Percentiles rank a stretch among this genome's conserved stretches.
Evolutionary conservation across 2,329 filamentous ascomycete genomes (phyloP).

Genomic region (Epichloe scottii): DNA sequence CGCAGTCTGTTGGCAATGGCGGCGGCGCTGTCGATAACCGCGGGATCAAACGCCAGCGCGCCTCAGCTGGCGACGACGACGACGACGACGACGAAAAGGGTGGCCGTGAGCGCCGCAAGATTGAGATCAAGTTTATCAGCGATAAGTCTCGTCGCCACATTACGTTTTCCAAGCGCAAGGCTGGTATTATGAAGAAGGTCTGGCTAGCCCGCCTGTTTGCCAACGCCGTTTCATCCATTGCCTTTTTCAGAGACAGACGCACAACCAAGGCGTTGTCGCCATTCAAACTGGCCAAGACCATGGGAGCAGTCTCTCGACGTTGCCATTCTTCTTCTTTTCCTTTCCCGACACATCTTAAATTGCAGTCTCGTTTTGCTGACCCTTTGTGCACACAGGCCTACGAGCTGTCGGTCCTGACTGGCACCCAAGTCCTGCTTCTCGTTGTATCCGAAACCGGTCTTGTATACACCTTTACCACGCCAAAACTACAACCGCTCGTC

Average conservation of each 20-base stretch:
- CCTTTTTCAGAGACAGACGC: background rate
- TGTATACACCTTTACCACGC: slow-evolving; percentile 96
- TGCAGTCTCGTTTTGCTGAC: slow-evolving; percentile 4
- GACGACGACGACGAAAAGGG: slow-evolving; percentile 98
- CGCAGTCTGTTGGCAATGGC: slow-evolving; percentile 62
- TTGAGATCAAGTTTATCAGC: slow-evolving; percentile 99
- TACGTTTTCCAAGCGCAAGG: slow-evolving; percentile 99
- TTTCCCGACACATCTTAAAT: background rate
- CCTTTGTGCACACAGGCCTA: slow-evolving; percentile 55
- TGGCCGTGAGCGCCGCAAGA: slow-evolving; percentile 95
- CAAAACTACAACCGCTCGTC: slow-evolving; percentile 93
- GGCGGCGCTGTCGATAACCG: slow-evolving; percentile 56
- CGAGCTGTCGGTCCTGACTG: slow-evolving; percentile 91
- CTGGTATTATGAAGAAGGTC: slow-evolving; percentile 99
- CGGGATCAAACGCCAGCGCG: slow-evolving; percentile 80
- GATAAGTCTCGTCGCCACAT: slow-evolving; percentile 99
- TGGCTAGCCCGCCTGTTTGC: slow-evolving; percentile 20
- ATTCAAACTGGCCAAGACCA: background rate
- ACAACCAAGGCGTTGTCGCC: background rate
- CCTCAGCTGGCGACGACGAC: slow-evolving; percentile 77
- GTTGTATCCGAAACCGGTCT: slow-evolving; percentile 96
- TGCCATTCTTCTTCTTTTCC: background rate
- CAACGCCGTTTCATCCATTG: background rate
- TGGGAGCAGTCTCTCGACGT: too few species aligned
- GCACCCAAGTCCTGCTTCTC: slow-evolving; percentile 90